Base-by-base conservation (phyloP, 257 asterid species). In the Solanum boliviense region DNA sequence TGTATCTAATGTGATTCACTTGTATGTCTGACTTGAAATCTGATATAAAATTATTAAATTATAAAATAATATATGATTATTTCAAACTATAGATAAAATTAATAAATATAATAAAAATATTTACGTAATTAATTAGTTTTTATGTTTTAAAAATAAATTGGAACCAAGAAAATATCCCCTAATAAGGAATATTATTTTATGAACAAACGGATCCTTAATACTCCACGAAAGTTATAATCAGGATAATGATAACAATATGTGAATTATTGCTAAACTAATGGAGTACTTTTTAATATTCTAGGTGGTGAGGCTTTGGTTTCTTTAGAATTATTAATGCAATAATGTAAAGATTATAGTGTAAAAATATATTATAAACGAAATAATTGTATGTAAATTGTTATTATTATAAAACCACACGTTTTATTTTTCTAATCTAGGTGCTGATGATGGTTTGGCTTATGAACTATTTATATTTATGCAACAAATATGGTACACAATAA, bases 11-110 rank as follows among this genome's bases (percentile, higher is more conserved):
- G 62, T 52, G 4, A 52, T 18, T 52, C 1, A 48, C 62, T 0
- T 52, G 20, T 16, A 16, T 18, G 0, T 52, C 9, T 1, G 0
- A 52, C 9, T 52, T 52, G 1, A 52, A 46, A 52, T 52, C 0
- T 52, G 4, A 52, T 52, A 5, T 52, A 6, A 48, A 44, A 52
- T 52, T 6, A 52, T 52, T 52, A 16, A 52, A 52, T 16, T 16
- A 1, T 52, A 5, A 34, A 5, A 34, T 34, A 34, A 34, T 34
- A 34, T 34, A 34, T 34, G 35, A 34, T 34, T 34, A 3, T 52
- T 52, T 0, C 4, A 52, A 52, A 1, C 0, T 52, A 52, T 52
- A 16, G 21, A 52, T 5, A 52, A 16, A 52, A 6, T 0, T 52
- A 0, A 52, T 52, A 16, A 52, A 52, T 16, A 52, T 52, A 1